Evolutionary conservation across 257 asterid genomes (phyloP).

Genomic region (Ehretia macrophylla): DNA sequence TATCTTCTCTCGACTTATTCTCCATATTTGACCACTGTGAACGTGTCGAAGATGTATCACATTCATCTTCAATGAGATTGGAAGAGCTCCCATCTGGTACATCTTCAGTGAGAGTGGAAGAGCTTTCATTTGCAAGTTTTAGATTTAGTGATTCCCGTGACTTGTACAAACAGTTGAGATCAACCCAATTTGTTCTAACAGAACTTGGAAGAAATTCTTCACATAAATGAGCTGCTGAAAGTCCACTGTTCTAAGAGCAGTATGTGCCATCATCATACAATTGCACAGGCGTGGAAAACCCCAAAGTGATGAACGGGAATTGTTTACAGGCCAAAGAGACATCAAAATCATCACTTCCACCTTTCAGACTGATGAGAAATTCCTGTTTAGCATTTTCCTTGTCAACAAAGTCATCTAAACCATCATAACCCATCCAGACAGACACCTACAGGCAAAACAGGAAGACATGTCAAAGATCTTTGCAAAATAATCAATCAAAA

Average conservation of each 20-base stretch:
- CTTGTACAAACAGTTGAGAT: conserved; percentile 36
- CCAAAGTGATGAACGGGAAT: conserved; percentile 70
- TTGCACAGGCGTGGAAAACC: conserved; percentile 60
- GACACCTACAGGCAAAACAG: conserved; percentile 53
- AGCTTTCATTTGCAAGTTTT: conserved; percentile 26
- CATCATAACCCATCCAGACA: conserved; percentile 53
- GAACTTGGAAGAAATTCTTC: conserved; percentile 47
- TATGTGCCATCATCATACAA: conserved; percentile 55
- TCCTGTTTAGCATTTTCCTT: conserved; percentile 34
- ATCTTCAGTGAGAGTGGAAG: conserved; percentile 27
- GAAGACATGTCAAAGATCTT: not conserved
- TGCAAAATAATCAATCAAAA: too few species aligned
- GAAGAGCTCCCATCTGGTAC: too few species aligned
- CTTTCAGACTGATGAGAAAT: conserved; percentile 31
- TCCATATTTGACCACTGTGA: too few species aligned
- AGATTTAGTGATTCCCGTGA: conserved; percentile 36
- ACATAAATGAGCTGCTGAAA: conserved; percentile 46
- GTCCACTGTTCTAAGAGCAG: conserved; percentile 36
- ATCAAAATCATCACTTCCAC: conserved; percentile 43
- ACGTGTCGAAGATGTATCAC: conserved; percentile 21
- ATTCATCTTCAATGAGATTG: too few species aligned
- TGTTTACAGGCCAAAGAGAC: conserved; percentile 55
- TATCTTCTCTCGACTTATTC: conserved; percentile 28
- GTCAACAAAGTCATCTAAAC: conserved; percentile 53
- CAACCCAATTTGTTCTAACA: conserved; percentile 44